Evolutionary conservation across 352 stramenopile species (phyloP).

Genomic region (Phytophthora cajani): DNA sequence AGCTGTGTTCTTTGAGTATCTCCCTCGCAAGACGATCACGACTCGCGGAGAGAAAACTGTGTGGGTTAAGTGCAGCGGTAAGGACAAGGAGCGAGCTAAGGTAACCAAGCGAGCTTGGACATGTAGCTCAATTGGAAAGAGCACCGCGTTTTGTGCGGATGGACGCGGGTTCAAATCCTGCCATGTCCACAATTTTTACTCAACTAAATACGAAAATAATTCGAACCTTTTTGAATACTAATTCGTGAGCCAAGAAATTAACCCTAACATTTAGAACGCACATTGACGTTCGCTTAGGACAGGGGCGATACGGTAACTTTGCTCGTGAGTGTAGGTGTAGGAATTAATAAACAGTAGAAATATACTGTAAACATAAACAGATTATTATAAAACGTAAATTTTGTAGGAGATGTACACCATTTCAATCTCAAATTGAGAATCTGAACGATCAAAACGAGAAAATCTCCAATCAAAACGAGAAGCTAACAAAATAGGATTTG

Average conservation of each 20-base stretch:
- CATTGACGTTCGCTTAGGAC: no score
- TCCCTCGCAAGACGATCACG: constrained; percentile 4
- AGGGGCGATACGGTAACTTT: no score
- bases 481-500: no score
- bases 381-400: no score
- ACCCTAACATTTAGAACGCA: no score
- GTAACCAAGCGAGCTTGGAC: constrained; percentile 11
- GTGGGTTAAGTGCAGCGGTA: constrained; percentile 8
- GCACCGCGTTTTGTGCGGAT: constrained; percentile 7
- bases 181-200: constrained; percentile 1
- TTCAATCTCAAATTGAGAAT: no score
- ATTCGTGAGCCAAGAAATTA: not conserved
- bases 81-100: constrained; percentile 17
- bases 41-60: constrained; percentile 8
- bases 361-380: no score
- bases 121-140: constrained; percentile 8
- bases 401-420: no score
- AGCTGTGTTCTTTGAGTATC: constrained; percentile 18
- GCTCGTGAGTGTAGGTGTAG: no score
- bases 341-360: no score
- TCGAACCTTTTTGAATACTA: not conserved
- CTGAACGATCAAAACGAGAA: no score
- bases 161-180: constrained; percentile 3
- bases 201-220: not conserved
- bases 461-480: no score